Conservation (phyloP, 306 rosid species). For the Myrica gale region DNA sequence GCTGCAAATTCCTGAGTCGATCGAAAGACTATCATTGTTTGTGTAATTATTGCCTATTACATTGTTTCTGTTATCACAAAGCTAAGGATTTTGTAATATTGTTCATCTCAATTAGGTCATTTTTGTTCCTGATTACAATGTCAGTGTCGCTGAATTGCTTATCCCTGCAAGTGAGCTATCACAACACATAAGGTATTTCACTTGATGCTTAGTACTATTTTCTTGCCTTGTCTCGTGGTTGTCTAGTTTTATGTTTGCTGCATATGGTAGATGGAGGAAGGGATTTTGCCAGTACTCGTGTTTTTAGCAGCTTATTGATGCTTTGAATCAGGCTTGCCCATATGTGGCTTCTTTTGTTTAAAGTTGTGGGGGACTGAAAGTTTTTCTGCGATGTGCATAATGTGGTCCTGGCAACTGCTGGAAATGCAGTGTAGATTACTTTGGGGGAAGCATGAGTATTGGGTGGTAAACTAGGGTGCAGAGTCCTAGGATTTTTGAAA, state of each 20-base stretch:
- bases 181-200: constrained; percentile 83
- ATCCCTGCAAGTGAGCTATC: constrained; percentile 98
- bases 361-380: neutral
- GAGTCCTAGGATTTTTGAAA: neutral
- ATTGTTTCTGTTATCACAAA: neutral
- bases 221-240: constrained; percentile 21
- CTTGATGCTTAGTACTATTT: constrained; percentile 18
- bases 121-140: constrained; percentile 95
- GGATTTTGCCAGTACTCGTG: neutral
- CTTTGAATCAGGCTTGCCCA: neutral
- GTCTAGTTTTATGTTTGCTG: neutral
- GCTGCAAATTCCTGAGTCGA: neutral
- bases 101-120: constrained; percentile 53
- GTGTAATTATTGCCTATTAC: constrained; percentile 6
- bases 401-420: neutral
- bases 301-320: neutral
- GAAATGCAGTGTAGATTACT: neutral
- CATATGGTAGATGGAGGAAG: neutral
- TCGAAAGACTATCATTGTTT: neutral
- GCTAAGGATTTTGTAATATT: too few species aligned
- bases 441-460: neutral
- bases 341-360: neutral
- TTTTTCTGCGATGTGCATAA: neutral
- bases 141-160: constrained; percentile 87
- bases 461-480: neutral